These are phyloP conservation scores for Chlamydomonas asymmetrica DNA, from an alignment of 139 green algal species.

Conservation along the genomic window DNA sequence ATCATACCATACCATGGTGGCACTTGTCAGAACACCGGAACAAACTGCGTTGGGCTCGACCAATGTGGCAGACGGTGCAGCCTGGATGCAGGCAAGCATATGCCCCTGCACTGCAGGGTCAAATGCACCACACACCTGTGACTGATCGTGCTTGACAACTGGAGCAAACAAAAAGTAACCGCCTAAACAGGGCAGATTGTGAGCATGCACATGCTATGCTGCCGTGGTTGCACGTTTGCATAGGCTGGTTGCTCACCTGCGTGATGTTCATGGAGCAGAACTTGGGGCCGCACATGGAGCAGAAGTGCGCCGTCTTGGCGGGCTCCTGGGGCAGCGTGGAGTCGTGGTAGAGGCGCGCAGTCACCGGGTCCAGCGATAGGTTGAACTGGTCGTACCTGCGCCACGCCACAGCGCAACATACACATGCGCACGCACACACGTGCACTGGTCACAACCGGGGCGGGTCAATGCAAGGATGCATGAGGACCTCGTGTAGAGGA, in stretches of 20 bases:
- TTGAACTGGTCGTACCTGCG: slow-evolving; percentile 92
- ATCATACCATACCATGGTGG: too few species aligned
- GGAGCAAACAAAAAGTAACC: neutral
- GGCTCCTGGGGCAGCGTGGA: slow-evolving; percentile 81
- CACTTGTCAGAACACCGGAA: neutral
- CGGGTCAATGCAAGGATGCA: too few species aligned
- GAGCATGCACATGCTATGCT: too few species aligned
- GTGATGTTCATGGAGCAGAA: slow-evolving; percentile 91
- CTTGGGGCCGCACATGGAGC: slow-evolving; percentile 92
- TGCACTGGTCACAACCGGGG: too few species aligned
- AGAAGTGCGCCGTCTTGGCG: slow-evolving; percentile 76
- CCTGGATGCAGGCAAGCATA: neutral
- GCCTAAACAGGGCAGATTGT: neutral
- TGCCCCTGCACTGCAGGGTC: neutral
- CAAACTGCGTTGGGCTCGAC: neutral
- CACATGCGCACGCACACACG: too few species aligned
- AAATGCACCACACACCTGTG: neutral
- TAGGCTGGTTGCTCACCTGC: slow-evolving; percentile 54
- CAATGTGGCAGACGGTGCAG: too few species aligned
- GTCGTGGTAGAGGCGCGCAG: slow-evolving; percentile 81
- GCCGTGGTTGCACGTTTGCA: neutral
- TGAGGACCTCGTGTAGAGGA: neutral
- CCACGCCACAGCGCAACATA: neutral
- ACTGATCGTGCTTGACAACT: neutral
- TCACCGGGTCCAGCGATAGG: slow-evolving; percentile 90